Conservation (phyloP, 441 rosid species). For the Eutrema salsugineum region DNA sequence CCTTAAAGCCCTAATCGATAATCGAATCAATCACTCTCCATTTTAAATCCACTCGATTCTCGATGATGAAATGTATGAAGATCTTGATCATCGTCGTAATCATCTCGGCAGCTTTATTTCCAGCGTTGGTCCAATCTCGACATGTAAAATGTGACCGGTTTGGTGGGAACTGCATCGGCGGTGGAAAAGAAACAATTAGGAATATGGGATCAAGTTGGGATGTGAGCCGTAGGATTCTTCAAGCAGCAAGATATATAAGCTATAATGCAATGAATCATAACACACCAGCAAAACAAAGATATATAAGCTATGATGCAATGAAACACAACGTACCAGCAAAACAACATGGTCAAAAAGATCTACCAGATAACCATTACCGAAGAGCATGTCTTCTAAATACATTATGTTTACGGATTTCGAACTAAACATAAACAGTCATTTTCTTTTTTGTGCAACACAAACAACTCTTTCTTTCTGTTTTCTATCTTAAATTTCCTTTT, state of each 20-base stretch:
- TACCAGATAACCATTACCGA: background rate
- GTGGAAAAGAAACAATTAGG: background rate
- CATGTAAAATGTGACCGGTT: background rate
- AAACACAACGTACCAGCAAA: background rate
- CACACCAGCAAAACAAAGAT: too few relatives aligned
- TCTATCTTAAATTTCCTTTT: too few relatives aligned
- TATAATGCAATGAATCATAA: too few relatives aligned
- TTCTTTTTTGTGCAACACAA: too few relatives aligned
- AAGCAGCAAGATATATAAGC: too few relatives aligned
- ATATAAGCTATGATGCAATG: background rate
- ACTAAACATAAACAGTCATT: background rate
- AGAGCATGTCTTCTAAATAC: background rate
- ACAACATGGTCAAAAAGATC: background rate
- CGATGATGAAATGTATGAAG: background rate
- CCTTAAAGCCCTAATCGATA: background rate
- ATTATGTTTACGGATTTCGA: background rate
- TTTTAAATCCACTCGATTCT: background rate
- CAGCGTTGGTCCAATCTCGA: background rate
- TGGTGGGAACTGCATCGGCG: background rate
- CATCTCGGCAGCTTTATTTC: background rate
- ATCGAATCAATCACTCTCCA: background rate
- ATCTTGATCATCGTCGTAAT: background rate
- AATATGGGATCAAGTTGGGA: background rate
- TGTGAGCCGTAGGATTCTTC: constrained; percentile 17
- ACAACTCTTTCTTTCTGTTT: too few relatives aligned